Base-by-base conservation (phyloP, 108 stramenopile genomes). In the Nitzschia sp. region DNA sequence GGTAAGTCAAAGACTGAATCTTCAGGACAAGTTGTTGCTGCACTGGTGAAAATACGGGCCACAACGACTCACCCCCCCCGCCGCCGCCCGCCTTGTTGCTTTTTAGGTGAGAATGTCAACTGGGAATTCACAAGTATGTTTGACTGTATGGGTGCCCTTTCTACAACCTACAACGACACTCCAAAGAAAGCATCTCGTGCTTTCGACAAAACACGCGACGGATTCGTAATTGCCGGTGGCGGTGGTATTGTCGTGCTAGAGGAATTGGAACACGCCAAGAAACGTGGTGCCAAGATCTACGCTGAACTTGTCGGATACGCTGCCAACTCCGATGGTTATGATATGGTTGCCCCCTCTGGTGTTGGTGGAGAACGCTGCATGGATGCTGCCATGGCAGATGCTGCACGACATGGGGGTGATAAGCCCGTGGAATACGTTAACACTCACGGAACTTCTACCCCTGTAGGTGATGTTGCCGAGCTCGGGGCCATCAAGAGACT, bases 211-310 rank as follows among this genome's bases (percentile, higher is more conserved):
- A 89, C 76, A 69, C 88, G 99, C 26, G 97, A 97, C 67, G 99
- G 99, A 25, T 99, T 99, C 82, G 97, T 98, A 53, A 98, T 99
- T 87, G 99, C 95, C 61, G 99, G 97, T 44, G 99, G 99, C 3
- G 96, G 97, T 47, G 99, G 97, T 29, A 88, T 99, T 32, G 71
- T 99, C 46, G 82, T 99, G 32, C 79, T 99, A 38, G 98, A 99
- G 79, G 95, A 96, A 58, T 76, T 96, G 72, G 97, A 97, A 71
- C 96, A 97, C 66, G 99, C 99, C 65, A 90, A 93, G 82, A 82
- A 84, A 16, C 88, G 99, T 29, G 99, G 99, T 25, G 99, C 99
- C 45, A 89, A 91, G 67, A 95, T 98, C 54, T 87, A 95, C 64
- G 96, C 96, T 44, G 98, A 99, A 75, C 75, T 99, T 32, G 90